Evolutionary conservation across 257 asterid species (phyloP), one percentile per base, ranked within the genome.

Genomic region (Coffea canephora): DNA sequence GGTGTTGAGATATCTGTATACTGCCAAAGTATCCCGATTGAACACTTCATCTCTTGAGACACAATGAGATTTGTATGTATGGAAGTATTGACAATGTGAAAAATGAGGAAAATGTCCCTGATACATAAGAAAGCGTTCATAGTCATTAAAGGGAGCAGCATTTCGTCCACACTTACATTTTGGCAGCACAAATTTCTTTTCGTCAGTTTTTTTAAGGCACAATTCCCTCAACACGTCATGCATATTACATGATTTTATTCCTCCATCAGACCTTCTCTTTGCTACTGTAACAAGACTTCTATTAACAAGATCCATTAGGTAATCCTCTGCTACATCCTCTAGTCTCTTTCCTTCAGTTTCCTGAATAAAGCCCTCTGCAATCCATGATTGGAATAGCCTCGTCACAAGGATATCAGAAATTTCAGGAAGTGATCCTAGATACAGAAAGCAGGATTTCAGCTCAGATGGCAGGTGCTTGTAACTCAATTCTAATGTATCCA

Each of bases 381-480:
- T 73, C 82, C 77, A 78, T 12, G 48, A 23, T 14, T 25, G 34
- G 7, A 70, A n/a, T 57, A 78, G 27, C 25, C 46, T 69, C 59
- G 11, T 25, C 39, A 71, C 41, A 67, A 27, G 43, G 59, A 77
- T 77, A 27, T 54, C 76, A 48, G 25, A 25, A 78, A 52, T 59
- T n/a, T 69, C 70, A 1, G 21, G 59, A 41, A 77, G 34, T 77
- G 65, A 36, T 52, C 81, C 75, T 19, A 39, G 9, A 45, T 36
- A 69, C 16, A 69, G 73, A 69, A 69, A 69, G 43, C 73, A 69
- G 39, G 73, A 57, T 16, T 49, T 77, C 50, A 77, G 39, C 67
- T 48, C 14, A 77, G 55, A 15, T 19, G 80, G 80, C 16, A 77
- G 23, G 41, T 78, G 75, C 25, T 54, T 41, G 18, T 34, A 46